phyloP scores from a whole-genome alignment of 768 basidiomycete species.

The Boletus tylopilopsis region DNA sequence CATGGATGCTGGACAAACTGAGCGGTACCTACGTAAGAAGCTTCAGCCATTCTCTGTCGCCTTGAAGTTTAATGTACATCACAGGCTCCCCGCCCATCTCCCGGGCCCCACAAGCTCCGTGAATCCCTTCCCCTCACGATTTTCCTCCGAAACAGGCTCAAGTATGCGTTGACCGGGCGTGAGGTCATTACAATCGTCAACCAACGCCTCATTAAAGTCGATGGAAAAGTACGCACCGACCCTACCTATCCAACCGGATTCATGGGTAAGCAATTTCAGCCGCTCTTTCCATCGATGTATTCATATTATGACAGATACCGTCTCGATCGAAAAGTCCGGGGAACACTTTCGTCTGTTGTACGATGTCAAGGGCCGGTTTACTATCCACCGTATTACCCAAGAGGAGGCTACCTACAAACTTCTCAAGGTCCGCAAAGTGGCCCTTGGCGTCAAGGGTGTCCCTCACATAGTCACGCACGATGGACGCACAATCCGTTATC shows the following conservation, averaged over 20 bases:
- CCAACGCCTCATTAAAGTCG: conserved; percentile 97
- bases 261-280: conserved; percentile 64
- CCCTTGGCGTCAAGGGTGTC: conserved; percentile 89
- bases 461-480: conserved; percentile 99
- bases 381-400: conserved; percentile 97
- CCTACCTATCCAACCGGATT: conserved; percentile 96
- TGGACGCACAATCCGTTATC: conserved; percentile 99
- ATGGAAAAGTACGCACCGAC: conserved; percentile 98
- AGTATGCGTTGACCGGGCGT: conserved; percentile 96
- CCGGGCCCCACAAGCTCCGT: conserved; percentile 98
- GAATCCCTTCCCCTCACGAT: conserved; percentile 96
- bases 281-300: not conserved
- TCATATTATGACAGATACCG: conserved; percentile 61
- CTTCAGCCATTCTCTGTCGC: not conserved
- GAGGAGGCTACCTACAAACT: conserved; percentile 98
- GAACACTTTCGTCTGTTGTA: conserved; percentile 99
- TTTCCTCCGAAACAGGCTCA: conserved; percentile 98
- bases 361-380: conserved; percentile 99
- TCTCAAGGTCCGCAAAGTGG: conserved; percentile 88
- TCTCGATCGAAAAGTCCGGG: conserved; percentile 96
- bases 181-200: conserved; percentile 95
- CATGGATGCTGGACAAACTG: conserved; percentile 99
- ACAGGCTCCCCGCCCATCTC: conserved; percentile 92
- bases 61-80: conserved; percentile 6
- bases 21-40: conserved; percentile 85